Evolutionary conservation across 2,329 filamentous ascomycete species (phyloP), one percentile per base, ranked within the genome.

Genomic region (Dothideomycetidae sp.): DNA sequence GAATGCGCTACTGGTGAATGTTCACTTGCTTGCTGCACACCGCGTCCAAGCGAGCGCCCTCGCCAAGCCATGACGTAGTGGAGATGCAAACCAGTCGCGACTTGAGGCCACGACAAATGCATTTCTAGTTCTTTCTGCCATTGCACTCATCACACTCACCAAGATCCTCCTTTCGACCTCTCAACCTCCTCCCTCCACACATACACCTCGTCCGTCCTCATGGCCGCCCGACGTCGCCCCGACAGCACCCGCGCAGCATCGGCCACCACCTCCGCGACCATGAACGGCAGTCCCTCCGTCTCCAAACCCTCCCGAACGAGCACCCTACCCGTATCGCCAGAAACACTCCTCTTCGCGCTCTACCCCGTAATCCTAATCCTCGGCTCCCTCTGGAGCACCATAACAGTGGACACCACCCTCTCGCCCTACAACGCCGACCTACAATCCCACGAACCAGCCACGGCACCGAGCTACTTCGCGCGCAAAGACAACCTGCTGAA

Each of bases 401-500:
- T 85, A 1, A 75, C 75, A 9, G 76, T 74, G 30, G 59, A 56
- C 52, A 62, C 64, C 32, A 16, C 29, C 9, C n/a, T 19, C 3
- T 67, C 72, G 2, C 66, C 71, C 3, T 84, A 83, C 64, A 72
- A 75, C 45, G 56, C 66, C 2, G 51, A 61, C 29, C 58, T 68
- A 15, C 80, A 85, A 53, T 70, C 78, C 10, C 78, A 82, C 58
- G 58, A 66, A 3, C 67, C 58, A 40, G 53, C 57, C 29, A 57
- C 66, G 3, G 72, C 78, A 35, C 81, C 81, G 2, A 78, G 71
- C 54, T 98, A 96, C 66, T 98, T 98, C 57, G 88, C 90, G 32
- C 79, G 79, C 50, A 98, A 98, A 61, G 71, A 75, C 57, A 98
- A 98, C 62, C 50, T 94, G 36, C 81, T 96, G 70, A 98, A 98